phyloP scores from a whole-genome alignment of 805 yeast genomes.

The Wickerhamiella lipophila region DNA sequence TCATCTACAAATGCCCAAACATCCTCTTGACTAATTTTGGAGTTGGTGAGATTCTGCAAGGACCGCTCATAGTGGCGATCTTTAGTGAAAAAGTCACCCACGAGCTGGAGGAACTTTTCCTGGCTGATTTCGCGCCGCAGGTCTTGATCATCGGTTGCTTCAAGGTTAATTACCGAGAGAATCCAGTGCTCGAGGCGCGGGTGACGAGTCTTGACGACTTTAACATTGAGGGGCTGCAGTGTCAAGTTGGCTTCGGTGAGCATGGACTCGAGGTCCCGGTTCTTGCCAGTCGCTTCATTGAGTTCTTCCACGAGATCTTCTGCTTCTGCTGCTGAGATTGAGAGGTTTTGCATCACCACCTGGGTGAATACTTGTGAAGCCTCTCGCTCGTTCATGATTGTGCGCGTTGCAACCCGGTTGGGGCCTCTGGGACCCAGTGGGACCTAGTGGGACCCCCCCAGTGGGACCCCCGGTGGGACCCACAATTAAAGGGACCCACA shows the following conservation, averaged over 20 bases:
- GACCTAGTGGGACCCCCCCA: no score
- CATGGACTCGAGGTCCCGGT: neutral
- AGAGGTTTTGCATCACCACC: neutral
- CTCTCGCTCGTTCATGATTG: neutral
- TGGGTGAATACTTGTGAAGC: neutral
- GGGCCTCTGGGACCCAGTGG: no score
- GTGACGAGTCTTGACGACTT: slow-evolving; percentile 2
- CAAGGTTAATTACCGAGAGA: neutral
- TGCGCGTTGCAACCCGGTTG: neutral
- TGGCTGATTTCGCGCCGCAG: neutral
- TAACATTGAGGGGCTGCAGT: neutral
- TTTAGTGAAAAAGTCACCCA: neutral
- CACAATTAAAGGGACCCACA: no score
- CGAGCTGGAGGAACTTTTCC: slow-evolving; percentile 1
- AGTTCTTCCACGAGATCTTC: slow-evolving; percentile 3
- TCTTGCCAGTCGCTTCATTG: neutral
- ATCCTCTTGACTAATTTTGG: neutral
- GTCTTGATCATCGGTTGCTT: neutral
- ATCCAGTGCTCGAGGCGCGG: slow-evolving; percentile 7
- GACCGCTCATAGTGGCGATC: neutral
- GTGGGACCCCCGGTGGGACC: no score
- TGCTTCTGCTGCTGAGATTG: slow-evolving; percentile 6
- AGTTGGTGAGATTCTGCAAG: neutral
- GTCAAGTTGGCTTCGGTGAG: neutral
- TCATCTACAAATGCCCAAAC: slow-evolving; percentile 3